Base-by-base conservation (phyloP, 371 early-diverging fungal species). In the Globomyces sp. region DNA sequence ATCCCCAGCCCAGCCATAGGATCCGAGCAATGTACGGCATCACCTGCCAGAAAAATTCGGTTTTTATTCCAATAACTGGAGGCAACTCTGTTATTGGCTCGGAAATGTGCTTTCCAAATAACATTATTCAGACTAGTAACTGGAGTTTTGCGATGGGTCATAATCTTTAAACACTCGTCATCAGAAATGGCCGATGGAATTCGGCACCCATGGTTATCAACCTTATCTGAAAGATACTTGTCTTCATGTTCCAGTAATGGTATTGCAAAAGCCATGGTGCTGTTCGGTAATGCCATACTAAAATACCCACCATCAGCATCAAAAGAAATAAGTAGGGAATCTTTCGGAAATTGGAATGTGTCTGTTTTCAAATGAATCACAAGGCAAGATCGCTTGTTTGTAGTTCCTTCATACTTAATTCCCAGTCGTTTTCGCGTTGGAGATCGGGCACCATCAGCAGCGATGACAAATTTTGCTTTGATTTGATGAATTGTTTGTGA, bases 1-100 rank as follows among this genome's bases (percentile, higher is more conserved):
- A 80, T 44, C 1, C 84, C 84, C 68, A 75, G 76, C 1, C 81
- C 82, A 4, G 80, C 80, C 2, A 74, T 70, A 10, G 83, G 83
- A 0, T 71, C 70, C 42, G 42, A 34, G 34, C 13, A 45, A 65
- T 79, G 82, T 4, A 78, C 77, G 0, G 82, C 78, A 62, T 81
- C 82, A 0, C 82, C 82, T 24, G 72, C 74, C n/a, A 81, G 59
- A 48, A 79, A 71, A 37, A 79, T 65, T 0, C 74, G 67, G 34
- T 60, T 46, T 8, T 37, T 37, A 37, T 60, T 60, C 61, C 61
- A 60, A 44, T 48, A 60, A 8, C n/a, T 46, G 6, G 66, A 64
- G 37, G 72, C 60, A 13, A 69, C n/a, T 13, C 68, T 67, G 5
- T 63, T 36, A 34, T 73, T 64, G 1, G 76, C 76, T 2, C 64